Base-by-base conservation (phyloP, 2,329 filamentous ascomycete genomes). In the Fusarium nodosum region DNA sequence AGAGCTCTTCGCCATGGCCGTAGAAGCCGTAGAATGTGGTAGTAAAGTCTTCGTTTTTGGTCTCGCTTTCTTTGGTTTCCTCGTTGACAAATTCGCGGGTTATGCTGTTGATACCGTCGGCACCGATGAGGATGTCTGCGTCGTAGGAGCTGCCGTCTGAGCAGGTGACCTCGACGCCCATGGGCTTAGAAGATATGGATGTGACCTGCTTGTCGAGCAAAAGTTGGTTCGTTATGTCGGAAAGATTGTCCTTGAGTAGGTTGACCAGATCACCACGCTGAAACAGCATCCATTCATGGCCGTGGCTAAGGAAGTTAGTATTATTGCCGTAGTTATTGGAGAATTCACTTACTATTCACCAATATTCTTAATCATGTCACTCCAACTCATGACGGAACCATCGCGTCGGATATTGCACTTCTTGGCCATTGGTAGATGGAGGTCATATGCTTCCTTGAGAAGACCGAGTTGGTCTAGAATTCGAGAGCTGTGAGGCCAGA, bases 241-340 rank as follows among this genome's bases (percentile, higher is more conserved):
- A 48, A 1, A 72, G 59, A 11, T 57, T 44, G 2, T 55, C 56
- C 20, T 60, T 63, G 8, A 72, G 64, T 2, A 66, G 6, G 7
- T 72, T 55, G 13, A 72, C 42, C 0, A 72, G 33, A 16, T 72
- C 63, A 6, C 58, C 58, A 7, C 70, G 64, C 2, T 66, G 56
- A 16, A 71, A 72, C 3, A 66, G 56, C 67, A 68, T 71, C 60
- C 59, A 72, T 2, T 60, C 56, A 12, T 72, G 70, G 1, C 70
- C 70, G 10, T 68, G 60, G 1, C 59, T 67, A 1, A 0, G 3
- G 10, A 33, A 7, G 45, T 64, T 4, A 68, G 53, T 3, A 5
- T 3, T n/a, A n/a, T 5, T 10, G 4, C 33, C 12, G 13, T 10
- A 2, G 8, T 22, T 2, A 0, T 16, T 5, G 7, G 15, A 2